These are phyloP conservation scores for Grosmannia huntii DNA, from an alignment of 2,329 filamentous ascomycete species.

Conservation along the genomic window DNA sequence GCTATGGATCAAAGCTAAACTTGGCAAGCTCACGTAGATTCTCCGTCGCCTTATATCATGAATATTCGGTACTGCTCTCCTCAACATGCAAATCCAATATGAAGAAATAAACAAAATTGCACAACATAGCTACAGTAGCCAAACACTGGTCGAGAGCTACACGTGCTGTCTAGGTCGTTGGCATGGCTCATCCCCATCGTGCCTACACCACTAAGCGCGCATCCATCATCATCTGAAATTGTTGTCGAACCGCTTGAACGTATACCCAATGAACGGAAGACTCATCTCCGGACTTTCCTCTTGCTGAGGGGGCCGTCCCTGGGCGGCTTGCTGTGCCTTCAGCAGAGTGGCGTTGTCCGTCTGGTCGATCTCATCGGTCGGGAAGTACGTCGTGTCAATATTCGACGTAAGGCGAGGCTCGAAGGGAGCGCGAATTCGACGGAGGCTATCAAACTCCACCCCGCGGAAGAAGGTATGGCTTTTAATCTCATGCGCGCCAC, in stretches of 20 bases:
- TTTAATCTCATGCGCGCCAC: slow-evolving; percentile 86
- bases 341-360: slow-evolving; percentile 83
- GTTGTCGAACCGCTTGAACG: slow-evolving; percentile 90
- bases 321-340: slow-evolving; percentile 64
- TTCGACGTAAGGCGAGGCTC: slow-evolving; percentile 88
- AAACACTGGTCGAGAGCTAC: not conserved
- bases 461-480: slow-evolving; percentile 91
- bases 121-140: not conserved
- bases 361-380: slow-evolving; percentile 95
- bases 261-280: slow-evolving; percentile 90
- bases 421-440: slow-evolving; percentile 87
- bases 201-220: not conserved
- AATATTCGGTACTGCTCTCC: not conserved
- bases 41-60: not conserved
- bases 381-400: slow-evolving; percentile 96
- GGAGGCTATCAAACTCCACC: slow-evolving; percentile 86
- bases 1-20: too few relatives aligned
- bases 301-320: slow-evolving; percentile 38
- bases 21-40: not conserved
- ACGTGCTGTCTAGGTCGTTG: not conserved
- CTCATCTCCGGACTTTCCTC: slow-evolving; percentile 90
- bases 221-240: slow-evolving; percentile 39
- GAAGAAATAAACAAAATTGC: not conserved
- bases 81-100: not conserved
- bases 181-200: not conserved